Evolutionary conservation across 2,329 filamentous ascomycete genomes (phyloP), one percentile per base, ranked within the genome.

Genomic region (Rhynchosporium agropyri): DNA sequence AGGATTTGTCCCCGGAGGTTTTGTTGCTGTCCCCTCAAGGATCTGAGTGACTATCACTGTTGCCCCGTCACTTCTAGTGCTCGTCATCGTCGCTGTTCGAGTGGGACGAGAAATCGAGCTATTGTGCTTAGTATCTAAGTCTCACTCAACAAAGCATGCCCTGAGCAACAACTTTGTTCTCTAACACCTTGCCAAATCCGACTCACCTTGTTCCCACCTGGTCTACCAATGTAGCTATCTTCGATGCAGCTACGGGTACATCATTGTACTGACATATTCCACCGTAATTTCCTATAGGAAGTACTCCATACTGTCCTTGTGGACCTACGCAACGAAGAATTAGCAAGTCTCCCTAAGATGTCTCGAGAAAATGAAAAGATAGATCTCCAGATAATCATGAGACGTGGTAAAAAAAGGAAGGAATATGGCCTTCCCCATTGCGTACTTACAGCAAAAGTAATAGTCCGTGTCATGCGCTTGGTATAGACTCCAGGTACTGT

Each of bases 261-360:
- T 54, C 50, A 26, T 54, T 38, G 15, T 54, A 54, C 20, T 54
- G 50, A 26, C 50, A 54, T 12, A 54, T 54, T n/a, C 50, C 50
- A 54, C 50, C 50, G 20, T 38, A 40, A 26, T 28, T n/a, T 38
- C 15, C 31, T 15, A 38, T 10, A 8, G 50, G 50, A 40, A 54
- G 15, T 3, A 54, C 50, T 15, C 50, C 50, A 28, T 38, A 54
- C 50, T 54, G 50, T 20, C 50, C 50, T n/a, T 31, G 50, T n/a
- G 50, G 50, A 31, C 50, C 20, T 20, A 20, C 20, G 20, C 20
- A 20, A 20, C 20, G 20, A 20, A 20, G 20, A 20, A 20, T 20
- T 20, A 20, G 20, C 20, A 20, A 20, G 20, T 20, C 20, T 20
- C 20, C 20, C 20, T 20, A 20, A 20, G 20, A 20, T 20, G 20